Base-by-base conservation (phyloP, 768 basidiomycete genomes). In the Suillus variegatus region DNA sequence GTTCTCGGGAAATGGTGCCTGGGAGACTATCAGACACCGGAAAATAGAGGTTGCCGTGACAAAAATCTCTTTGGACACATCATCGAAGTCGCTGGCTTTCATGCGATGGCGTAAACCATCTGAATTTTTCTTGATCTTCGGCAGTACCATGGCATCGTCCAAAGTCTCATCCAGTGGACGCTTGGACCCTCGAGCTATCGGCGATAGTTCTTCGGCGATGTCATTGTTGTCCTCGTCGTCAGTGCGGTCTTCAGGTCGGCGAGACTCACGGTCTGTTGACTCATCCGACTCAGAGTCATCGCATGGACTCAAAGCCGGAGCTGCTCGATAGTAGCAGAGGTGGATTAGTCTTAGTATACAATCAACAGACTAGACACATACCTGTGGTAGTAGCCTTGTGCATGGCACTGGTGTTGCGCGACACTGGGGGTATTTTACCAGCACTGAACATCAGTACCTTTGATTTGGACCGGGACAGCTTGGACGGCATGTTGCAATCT, bases 41-140 rank as follows among this genome's bases (percentile, higher is more conserved):
- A 69, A 73, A 40, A 64, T n/a, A 0, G 46, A 56, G 6, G 46
- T 66, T 14, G 74, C 72, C 2, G 46, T 64, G 12, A 60, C 52
- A 14, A 75, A 64, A 8, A 72, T 36, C 35, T 73, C 68, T 57
- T 73, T 65, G 4, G 65, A 65, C 3, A 65, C 44, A 4, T 66
- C 64, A 36, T 72, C 64, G 32, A 62, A 72, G 62, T 73, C 70
- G 4, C 64, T 67, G 3, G 70, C 72, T 60, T 68, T 65, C 20
- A 20, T 51, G 49, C 3, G 14, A 1, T 51, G 49, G n/a, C 14
- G 1, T 40, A 18, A 57, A 3, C 49, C 49, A 51, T 51, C 25
- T 0, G 6, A 7, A 25, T 51, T 51, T 51, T 28, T 25, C 49
- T 51, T 51, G 2, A 51, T 51, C 25, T 51, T 51, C 2, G 25